phyloP scores from a whole-genome alignment of 257 asterid species.

The Dorcoceras hygrometricum region DNA sequence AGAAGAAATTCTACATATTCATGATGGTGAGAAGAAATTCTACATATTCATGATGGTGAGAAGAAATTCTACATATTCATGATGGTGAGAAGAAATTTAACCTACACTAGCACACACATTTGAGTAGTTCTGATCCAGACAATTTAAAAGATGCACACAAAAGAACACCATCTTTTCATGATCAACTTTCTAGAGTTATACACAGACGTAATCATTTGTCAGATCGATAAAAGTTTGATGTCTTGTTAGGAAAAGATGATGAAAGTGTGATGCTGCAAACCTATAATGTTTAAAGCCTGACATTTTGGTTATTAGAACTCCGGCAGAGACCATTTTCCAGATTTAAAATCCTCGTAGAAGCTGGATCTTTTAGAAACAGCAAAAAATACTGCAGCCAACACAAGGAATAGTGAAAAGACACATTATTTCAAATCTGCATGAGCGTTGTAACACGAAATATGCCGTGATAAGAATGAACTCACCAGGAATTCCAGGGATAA shows the following conservation, averaged over 20 bases:
- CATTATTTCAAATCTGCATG: conserved; percentile 8
- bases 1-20: no score
- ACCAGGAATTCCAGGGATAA: conserved; percentile 92
- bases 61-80: no score
- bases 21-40: no score
- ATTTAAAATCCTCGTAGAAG: conserved; percentile 65
- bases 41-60: no score
- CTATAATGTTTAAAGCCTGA: conserved; percentile 10
- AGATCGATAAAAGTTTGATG: not conserved
- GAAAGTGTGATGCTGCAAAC: not conserved
- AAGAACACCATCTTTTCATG: not conserved
- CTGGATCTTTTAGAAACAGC: conserved; percentile 66
- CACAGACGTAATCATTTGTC: not conserved
- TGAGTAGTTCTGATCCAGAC: no score
- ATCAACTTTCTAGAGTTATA: not conserved
- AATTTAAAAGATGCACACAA: no score
- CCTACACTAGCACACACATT: no score
- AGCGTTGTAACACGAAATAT: conserved; percentile 9
- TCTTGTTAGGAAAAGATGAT: no score
- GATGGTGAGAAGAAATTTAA: no score
- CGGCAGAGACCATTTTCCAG: conserved; percentile 82
- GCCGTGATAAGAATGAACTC: conserved; percentile 19
- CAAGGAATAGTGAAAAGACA: conserved; percentile 5
- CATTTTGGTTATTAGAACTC: conserved; percentile 31
- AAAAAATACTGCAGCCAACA: conserved; percentile 56